Percentiles rank a stretch among this genome's conserved stretches.
Evolutionary conservation across 2,329 filamentous ascomycete genomes (phyloP).

Genomic region (Pestalotiopsis fici): DNA sequence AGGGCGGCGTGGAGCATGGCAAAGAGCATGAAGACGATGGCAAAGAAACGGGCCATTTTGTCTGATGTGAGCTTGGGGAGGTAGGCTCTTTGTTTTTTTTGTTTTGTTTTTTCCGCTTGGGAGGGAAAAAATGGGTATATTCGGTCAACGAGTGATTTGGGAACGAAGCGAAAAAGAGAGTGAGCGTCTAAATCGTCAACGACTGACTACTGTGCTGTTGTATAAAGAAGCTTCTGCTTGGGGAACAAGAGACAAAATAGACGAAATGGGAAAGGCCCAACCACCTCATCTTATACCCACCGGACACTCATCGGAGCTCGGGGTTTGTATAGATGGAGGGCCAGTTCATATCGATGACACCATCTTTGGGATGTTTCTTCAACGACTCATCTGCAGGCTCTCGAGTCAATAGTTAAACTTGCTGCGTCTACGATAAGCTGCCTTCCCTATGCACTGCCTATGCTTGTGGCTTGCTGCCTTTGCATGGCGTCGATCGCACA

Average conservation of each 20-base stretch:
- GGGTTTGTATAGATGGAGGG: not conserved
- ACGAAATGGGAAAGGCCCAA: not conserved
- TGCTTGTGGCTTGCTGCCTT: not conserved
- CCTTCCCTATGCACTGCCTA: not conserved
- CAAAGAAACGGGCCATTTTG: conserved; percentile 3
- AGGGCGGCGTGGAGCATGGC: not conserved
- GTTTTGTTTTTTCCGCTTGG: not conserved
- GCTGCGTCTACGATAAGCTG: not conserved
- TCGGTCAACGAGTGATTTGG: not conserved
- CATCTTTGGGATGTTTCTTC: not conserved
- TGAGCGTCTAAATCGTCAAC: not conserved
- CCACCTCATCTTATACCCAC: not conserved
- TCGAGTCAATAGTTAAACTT: not conserved
- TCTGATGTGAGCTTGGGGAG: not conserved
- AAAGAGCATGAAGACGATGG: conserved; percentile 1
- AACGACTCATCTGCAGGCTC: not conserved
- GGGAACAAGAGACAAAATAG: not conserved
- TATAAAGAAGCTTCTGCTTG: not conserved
- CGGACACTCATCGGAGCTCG: not conserved
- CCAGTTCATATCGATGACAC: not conserved
- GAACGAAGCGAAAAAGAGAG: not conserved
- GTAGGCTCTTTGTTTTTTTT: not conserved
- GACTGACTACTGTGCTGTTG: not conserved
- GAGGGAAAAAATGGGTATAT: not conserved
- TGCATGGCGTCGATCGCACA: not conserved